phyloP scores from a whole-genome alignment of 2,329 filamentous ascomycete species.

The Beauveria asiatica region DNA sequence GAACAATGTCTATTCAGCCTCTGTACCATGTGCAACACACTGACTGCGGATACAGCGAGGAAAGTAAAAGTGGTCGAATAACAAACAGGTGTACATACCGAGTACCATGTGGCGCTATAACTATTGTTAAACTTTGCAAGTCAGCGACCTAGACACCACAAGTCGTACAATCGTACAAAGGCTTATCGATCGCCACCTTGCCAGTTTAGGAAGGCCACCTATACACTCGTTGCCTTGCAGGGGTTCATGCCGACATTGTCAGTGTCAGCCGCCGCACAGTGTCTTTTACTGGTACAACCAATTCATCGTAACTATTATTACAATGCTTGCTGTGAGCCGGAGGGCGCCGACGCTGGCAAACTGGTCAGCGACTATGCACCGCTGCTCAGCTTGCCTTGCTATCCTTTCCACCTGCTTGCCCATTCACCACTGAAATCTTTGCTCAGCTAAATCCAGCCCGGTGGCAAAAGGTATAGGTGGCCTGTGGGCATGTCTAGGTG shows the following conservation, averaged over 20 bases:
- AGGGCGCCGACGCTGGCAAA: not conserved
- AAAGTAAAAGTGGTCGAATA: too few relatives aligned
- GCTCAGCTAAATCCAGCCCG: not conserved
- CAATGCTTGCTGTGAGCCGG: not conserved
- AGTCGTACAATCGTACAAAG: not conserved
- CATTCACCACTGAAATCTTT: not conserved
- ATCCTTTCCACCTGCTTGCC: too few relatives aligned
- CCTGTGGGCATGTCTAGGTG: not conserved
- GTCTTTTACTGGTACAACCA: not conserved
- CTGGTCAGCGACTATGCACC: not conserved
- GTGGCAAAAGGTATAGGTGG: slow-evolving; percentile 2
- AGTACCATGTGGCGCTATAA: not conserved
- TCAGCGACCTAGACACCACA: not conserved
- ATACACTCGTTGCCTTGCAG: slow-evolving; percentile 7
- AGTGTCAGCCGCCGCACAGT: not conserved
- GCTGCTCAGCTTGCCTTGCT: not conserved
- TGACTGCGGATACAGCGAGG: not conserved
- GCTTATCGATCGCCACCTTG: slow-evolving; percentile 1
- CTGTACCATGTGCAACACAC: not conserved
- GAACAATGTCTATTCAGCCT: not conserved
- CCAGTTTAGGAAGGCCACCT: slow-evolving; percentile 6
- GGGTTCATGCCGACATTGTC: not conserved
- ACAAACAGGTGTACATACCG: not conserved
- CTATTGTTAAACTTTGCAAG: not conserved
- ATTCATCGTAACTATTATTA: not conserved